A percentile compares a stretch with the other conserved stretches of the same genome.
Conservation (phyloP, 257 asterid genomes). For the Solanum pimpinellifolium region DNA sequence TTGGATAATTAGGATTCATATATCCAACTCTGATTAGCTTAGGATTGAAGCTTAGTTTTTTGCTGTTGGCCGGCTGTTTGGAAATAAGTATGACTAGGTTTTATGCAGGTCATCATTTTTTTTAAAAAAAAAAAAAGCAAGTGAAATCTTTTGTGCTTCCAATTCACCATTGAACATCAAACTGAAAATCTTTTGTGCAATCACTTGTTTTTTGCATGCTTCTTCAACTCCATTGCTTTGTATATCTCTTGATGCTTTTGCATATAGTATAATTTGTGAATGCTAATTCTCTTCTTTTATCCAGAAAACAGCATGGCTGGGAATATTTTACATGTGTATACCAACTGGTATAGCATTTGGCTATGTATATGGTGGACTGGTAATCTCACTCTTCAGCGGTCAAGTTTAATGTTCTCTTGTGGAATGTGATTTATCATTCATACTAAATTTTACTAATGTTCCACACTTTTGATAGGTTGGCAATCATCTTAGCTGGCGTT, state of each 20-base stretch:
- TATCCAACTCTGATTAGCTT: not conserved
- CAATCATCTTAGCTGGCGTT: slow-evolving; percentile 61
- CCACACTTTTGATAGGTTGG: slow-evolving; percentile 31
- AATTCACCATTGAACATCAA: not conserved
- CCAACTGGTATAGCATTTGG: slow-evolving; percentile 89
- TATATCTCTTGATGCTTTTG: not conserved
- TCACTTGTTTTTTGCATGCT: not conserved
- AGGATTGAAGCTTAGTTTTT: not conserved
- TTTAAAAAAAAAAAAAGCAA: not conserved
- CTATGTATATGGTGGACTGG: slow-evolving; percentile 94
- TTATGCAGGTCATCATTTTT: not conserved
- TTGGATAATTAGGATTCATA: not conserved
- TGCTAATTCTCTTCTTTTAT: not conserved
- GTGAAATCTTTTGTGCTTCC: not conserved
- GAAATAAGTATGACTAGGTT: not conserved
- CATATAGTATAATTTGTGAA: not conserved
- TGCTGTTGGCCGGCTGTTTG: not conserved
- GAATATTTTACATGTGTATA: slow-evolving; percentile 95
- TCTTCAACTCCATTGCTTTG: not conserved
- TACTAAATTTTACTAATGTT: not conserved
- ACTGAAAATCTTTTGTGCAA: not conserved
- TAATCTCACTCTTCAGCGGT: slow-evolving; percentile 12
- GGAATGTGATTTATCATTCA: not conserved
- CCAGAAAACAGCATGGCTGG: slow-evolving; percentile 94
- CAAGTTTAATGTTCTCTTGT: not conserved